phyloP scores from a whole-genome alignment of 805 yeast genomes.

The fission yeast (Schizosaccharomyces pombe) region DNA sequence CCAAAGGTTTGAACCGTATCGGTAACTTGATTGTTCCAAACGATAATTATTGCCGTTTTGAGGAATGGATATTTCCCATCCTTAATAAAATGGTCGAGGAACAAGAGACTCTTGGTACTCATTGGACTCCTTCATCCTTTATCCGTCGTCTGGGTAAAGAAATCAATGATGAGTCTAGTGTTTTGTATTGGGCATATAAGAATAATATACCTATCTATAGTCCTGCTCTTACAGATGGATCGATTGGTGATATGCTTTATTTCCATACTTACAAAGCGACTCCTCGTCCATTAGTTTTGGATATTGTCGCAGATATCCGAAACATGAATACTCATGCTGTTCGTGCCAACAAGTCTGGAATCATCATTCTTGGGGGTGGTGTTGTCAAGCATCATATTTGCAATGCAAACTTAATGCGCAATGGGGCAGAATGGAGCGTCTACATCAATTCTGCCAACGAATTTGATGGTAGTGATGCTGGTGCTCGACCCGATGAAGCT shows the following conservation, averaged over 20 bases:
- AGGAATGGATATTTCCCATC: constrained; percentile 95
- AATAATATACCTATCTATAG: constrained; percentile 90
- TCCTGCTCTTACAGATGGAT: constrained; percentile 94
- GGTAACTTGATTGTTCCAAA: constrained; percentile 93
- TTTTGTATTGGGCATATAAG: constrained; percentile 93
- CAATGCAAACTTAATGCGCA: constrained; percentile 95
- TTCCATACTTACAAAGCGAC: constrained; percentile 93
- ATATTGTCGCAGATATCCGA: constrained; percentile 84
- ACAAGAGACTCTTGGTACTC: constrained; percentile 43
- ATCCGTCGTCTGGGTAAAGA: constrained; percentile 88
- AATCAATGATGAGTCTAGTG: constrained; percentile 80
- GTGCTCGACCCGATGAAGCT: constrained; percentile 98
- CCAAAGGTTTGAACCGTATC: constrained; percentile 90
- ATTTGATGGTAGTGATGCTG: constrained; percentile 96
- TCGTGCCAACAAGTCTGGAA: constrained; percentile 87
- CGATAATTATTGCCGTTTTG: constrained; percentile 90
- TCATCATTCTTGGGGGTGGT: constrained; percentile 93
- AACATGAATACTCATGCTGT: constrained; percentile 77
- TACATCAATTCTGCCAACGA: constrained; percentile 96
- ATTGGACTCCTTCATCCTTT: constrained; percentile 86
- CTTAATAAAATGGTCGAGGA: constrained; percentile 71
- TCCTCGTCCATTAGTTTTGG: constrained; percentile 67
- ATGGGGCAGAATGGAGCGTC: constrained; percentile 96
- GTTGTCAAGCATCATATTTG: constrained; percentile 89
- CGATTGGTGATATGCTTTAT: constrained; percentile 95